These are phyloP conservation scores for Leonotis leonurus DNA, from an alignment of 257 asterid species.

Conservation along the genomic window DNA sequence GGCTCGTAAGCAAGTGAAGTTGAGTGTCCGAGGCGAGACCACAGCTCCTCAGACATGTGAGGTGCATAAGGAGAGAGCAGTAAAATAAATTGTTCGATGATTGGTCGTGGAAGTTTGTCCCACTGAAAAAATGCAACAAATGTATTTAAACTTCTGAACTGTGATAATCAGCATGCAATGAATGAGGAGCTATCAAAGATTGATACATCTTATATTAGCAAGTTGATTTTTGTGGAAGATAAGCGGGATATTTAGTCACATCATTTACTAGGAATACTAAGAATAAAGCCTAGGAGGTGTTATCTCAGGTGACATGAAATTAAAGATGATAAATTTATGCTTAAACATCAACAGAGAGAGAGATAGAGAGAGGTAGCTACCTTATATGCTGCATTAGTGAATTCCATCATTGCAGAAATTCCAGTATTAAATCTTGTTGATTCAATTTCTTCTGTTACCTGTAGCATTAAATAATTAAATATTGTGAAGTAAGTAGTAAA, in stretches of 20 bases:
- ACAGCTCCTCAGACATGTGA: constrained; percentile 95
- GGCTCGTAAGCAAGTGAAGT: constrained; percentile 69
- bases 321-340: too few species aligned
- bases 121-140: constrained; percentile 43
- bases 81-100: constrained; percentile 60
- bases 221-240: neutral
- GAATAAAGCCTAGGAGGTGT: neutral
- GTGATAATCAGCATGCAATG: neutral
- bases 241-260: neutral
- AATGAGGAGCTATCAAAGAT: neutral
- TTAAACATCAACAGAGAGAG: too few species aligned
- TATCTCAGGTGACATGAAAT: neutral
- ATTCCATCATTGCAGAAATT: constrained; percentile 99
- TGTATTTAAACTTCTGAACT: constrained; percentile 1
- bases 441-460: constrained; percentile 93
- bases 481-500: too few species aligned
- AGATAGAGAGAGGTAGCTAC: constrained; percentile 16
- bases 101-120: constrained; percentile 77
- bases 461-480: constrained; percentile 16
- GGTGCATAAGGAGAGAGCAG: constrained; percentile 97
- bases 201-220: neutral
- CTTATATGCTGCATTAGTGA: constrained; percentile 90
- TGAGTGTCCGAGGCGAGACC: constrained; percentile 81
- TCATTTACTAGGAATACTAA: neutral
- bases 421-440: constrained; percentile 95